A percentile compares a stretch with the other conserved stretches of the same genome.
Evolutionary conservation across 2,329 filamentous ascomycete genomes (phyloP).

Genomic region (Nothopassalora personata): DNA sequence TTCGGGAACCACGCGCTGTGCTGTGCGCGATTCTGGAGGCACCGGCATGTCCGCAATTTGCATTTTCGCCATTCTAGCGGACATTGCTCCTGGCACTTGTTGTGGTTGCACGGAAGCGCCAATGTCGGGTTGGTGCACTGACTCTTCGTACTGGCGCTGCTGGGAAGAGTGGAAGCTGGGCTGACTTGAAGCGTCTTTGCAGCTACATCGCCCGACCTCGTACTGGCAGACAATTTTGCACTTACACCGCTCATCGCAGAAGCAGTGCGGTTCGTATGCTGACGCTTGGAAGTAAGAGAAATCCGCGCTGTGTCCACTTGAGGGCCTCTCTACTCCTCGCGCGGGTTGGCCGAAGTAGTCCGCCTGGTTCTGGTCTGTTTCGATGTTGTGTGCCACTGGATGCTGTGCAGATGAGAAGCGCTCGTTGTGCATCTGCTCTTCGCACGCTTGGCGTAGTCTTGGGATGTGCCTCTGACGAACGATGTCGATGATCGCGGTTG

Average conservation of each 20-base stretch:
- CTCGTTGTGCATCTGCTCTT: neutral
- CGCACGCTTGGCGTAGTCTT: neutral
- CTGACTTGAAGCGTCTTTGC: neutral
- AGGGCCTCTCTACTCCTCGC: neutral
- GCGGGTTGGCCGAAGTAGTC: neutral
- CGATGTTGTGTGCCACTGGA: neutral
- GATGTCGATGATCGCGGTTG: neutral
- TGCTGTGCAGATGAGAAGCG: neutral
- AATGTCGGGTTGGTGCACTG: neutral
- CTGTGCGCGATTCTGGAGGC: neutral
- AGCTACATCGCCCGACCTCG: neutral
- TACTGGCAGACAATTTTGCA: constrained; percentile 3
- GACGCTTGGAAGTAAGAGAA: neutral
- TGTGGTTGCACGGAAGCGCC: neutral
- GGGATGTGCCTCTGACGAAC: neutral
- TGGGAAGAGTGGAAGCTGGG: neutral
- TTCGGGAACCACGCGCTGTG: neutral
- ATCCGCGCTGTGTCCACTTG: neutral
- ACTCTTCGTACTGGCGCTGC: neutral
- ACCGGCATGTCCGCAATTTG: neutral
- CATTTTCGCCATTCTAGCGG: constrained; percentile 3
- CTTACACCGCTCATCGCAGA: neutral
- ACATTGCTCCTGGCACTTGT: neutral
- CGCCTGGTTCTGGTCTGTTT: neutral
- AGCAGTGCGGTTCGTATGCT: neutral